phyloP scores from a whole-genome alignment of 345 rosid genomes.

The Salix viminalis region DNA sequence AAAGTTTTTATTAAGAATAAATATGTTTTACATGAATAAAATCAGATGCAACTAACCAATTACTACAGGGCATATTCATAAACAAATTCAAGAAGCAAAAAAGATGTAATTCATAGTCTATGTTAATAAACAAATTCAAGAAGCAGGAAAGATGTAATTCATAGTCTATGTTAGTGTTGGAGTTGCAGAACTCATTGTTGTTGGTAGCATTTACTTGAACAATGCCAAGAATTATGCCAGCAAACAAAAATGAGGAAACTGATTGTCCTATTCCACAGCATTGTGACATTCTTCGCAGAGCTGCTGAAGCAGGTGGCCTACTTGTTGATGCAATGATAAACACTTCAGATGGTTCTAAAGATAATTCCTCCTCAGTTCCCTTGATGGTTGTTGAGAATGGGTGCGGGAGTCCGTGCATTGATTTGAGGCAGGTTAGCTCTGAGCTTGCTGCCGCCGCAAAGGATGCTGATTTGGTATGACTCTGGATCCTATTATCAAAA shows the following conservation, averaged over 20 bases:
- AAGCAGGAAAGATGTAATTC: background rate
- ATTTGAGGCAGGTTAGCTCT: slow-evolving; percentile 96
- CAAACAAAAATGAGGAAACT: slow-evolving; percentile 2
- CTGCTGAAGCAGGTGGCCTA: slow-evolving; percentile 92
- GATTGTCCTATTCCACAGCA: slow-evolving; percentile 49
- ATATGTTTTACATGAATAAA: too few species aligned
- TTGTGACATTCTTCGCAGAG: slow-evolving; percentile 89
- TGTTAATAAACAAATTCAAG: background rate
- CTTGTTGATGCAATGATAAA: slow-evolving; percentile 89
- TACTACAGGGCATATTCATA: too few species aligned
- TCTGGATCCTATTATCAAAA: slow-evolving; percentile 3
- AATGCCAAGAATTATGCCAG: background rate
- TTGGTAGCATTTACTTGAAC: background rate
- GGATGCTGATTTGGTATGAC: slow-evolving; percentile 86
- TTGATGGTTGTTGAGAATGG: slow-evolving; percentile 99
- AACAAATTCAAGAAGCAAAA: background rate
- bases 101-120: background rate
- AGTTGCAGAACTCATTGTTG: background rate
- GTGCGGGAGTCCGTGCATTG: slow-evolving; percentile 98
- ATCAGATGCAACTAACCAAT: too few species aligned
- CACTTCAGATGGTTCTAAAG: slow-evolving; percentile 56
- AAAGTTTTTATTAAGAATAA: too few species aligned
- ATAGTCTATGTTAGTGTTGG: background rate
- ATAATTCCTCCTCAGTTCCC: slow-evolving; percentile 62
- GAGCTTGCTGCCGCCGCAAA: slow-evolving; percentile 95